phyloP scores from a whole-genome alignment of 31 red algal species.

The Porphyra umbilicalis region DNA sequence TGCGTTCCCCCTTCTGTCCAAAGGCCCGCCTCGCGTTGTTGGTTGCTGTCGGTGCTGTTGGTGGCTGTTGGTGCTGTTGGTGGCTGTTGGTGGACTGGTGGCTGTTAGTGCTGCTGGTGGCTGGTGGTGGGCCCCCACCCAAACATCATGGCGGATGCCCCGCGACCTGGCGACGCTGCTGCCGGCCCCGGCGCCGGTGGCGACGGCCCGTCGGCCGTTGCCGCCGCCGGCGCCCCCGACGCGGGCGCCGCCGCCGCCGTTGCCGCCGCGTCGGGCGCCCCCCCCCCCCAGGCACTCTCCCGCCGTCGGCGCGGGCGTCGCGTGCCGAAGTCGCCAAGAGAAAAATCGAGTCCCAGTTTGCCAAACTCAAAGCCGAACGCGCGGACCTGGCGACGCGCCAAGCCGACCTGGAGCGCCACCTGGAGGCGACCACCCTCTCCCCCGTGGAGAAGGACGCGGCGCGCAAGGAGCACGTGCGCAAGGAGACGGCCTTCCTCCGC shows the following conservation, averaged over 20 bases:
- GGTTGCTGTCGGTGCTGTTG: too few species aligned
- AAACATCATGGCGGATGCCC: not conserved
- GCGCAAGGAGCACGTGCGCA: constrained; percentile 68
- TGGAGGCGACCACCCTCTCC: constrained; percentile 30
- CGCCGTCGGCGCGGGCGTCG: constrained; percentile 1
- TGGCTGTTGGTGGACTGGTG: too few species aligned
- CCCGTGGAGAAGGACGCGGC: constrained; percentile 69
- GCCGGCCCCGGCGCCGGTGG: not conserved
- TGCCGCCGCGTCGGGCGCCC: not conserved
- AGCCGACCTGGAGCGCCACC: constrained; percentile 52
- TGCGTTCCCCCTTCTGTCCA: too few species aligned
- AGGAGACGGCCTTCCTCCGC: constrained; percentile 73
- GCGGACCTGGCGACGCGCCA: constrained; percentile 31
- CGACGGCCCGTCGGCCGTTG: too few species aligned
- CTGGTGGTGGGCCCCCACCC: too few species aligned
- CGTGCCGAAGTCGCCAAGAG: constrained; percentile 71
- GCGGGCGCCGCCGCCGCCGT: not conserved
- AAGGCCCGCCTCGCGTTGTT: too few species aligned
- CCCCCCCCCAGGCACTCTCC: not conserved
- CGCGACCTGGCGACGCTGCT: not conserved
- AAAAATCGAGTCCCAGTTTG: constrained; percentile 69
- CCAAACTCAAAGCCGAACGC: constrained; percentile 36
- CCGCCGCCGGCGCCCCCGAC: too few species aligned
- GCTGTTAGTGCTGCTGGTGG: too few species aligned
- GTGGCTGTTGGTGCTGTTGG: too few species aligned